Base-by-base conservation (phyloP, 345 rosid species). In the Corymbia maculata region DNA sequence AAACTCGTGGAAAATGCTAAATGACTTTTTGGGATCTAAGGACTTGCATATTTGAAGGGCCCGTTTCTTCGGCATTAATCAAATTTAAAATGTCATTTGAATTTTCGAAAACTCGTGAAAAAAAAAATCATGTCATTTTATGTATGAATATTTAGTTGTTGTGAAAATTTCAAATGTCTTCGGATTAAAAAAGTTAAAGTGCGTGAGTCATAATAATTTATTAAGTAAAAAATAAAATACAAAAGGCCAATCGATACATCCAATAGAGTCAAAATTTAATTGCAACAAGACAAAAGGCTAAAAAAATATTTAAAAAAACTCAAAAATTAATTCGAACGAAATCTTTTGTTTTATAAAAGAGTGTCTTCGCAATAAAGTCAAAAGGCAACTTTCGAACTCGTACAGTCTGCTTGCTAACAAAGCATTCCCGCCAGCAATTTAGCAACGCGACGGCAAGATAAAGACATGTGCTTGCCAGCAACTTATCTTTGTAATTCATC, bases 141-240 rank as follows among this genome's bases (percentile, higher is more conserved):
- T 21, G 24, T 42, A 19, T 36, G 6, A 19, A 75, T 0, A 36
- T 21, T 42, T 36, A 75, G 4, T 0, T 36, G 45, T 36, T 9
- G 1, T 9, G 49, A 9, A 42, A 19, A 10, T 21, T 36, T 6
- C 4, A 13, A 1, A 10, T 5, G 2, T 75, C 12, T 75, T 1
- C 15, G 0, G 7, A 10, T 68, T 36, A 36, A 19, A 0, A 11
- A 75, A 17, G 14, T 17, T 9, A 5, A 42, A 4, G 11, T 1
- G 13, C 0, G 4, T 0, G 0, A 17, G 7, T 70, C 0, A 4
- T 13, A 36, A 9, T 36, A 42, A 17, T 2, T 36, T 70, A 36
- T 70, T 70, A 70, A 17, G 13, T 42, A 70, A 36, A 36, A 70
- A 21, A 32, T n/a, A 36, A 17, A 70, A 70, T 17, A 6, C 17